phyloP scores from a whole-genome alignment of 2,329 filamentous ascomycete species.

The Davidsoniella neocaledoniae region DNA sequence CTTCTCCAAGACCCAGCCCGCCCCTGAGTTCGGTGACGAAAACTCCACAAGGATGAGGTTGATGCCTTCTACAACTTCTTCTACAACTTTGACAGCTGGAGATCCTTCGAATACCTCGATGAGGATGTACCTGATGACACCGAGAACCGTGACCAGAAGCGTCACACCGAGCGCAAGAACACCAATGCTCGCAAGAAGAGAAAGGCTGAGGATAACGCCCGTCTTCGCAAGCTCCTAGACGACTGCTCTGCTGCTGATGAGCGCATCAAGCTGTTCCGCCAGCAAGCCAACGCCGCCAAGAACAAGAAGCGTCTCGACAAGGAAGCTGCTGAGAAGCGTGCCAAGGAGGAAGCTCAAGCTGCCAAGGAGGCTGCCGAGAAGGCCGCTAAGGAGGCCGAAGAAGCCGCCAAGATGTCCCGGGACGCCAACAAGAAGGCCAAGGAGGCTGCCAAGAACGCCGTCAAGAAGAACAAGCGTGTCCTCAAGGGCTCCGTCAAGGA shows the following conservation, averaged over 20 bases:
- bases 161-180: constrained; percentile 97
- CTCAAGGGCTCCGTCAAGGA: constrained; percentile 90
- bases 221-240: constrained; percentile 79
- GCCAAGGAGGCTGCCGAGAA: constrained; percentile 73
- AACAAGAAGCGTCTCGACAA: constrained; percentile 86
- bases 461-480: constrained; percentile 99
- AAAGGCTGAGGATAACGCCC: constrained; percentile 93
- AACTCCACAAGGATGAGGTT: constrained; percentile 74
- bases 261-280: constrained; percentile 93
- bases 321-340: constrained; percentile 79
- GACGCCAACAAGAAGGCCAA: constrained; percentile 89
- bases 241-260: constrained; percentile 72
- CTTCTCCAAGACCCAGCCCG: constrained; percentile 82
- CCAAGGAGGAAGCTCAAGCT: constrained; percentile 67
- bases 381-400: constrained; percentile 68
- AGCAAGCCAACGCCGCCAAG: constrained; percentile 82
- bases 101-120: constrained; percentile 93
- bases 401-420: constrained; percentile 66
- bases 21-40: constrained; percentile 70
- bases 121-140: constrained; percentile 98
- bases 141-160: constrained; percentile 97
- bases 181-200: constrained; percentile 95
- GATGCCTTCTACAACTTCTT: constrained; percentile 98
- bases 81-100: constrained; percentile 99
- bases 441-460: constrained; percentile 94